Percentiles rank a stretch among this genome's conserved stretches.
Conservation (phyloP, 148 eudicot genomes). For the Silene latifolia region DNA sequence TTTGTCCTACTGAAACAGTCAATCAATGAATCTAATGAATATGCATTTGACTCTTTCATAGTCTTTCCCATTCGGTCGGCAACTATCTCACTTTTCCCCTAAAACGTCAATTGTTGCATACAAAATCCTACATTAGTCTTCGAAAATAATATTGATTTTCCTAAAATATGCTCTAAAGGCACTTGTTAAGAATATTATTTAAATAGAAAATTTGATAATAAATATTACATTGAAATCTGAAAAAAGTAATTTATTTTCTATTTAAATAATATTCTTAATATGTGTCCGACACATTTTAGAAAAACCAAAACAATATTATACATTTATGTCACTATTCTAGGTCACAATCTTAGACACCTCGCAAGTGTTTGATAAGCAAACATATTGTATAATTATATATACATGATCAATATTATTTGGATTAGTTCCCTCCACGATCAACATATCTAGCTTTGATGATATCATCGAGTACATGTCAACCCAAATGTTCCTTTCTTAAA, state of each 20-base stretch:
- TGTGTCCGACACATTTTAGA: too few species aligned
- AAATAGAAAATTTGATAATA: too few species aligned
- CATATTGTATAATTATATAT: neutral
- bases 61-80: neutral
- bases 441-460: neutral
- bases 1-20: too few species aligned
- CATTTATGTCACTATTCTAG: slow-evolving; percentile 7
- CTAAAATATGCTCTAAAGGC: too few species aligned
- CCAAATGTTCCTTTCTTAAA: slow-evolving; percentile 8
- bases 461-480: neutral
- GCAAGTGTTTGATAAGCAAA: slow-evolving; percentile 2
- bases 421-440: neutral
- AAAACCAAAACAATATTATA: neutral
- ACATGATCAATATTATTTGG: neutral
- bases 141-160: too few species aligned
- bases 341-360: slow-evolving; percentile 2
- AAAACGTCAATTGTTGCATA: neutral
- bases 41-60: slow-evolving; percentile 4
- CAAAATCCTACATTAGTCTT: too few species aligned
- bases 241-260: too few species aligned
- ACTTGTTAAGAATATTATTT: too few species aligned
- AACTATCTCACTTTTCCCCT: slow-evolving; percentile 1
- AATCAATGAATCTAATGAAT: slow-evolving; percentile 14
- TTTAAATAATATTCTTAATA: too few species aligned
- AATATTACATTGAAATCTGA: too few species aligned